These are phyloP conservation scores for Zygoascus sp. DNA, from an alignment of 1,139 yeast species.

Conservation along the genomic window DNA sequence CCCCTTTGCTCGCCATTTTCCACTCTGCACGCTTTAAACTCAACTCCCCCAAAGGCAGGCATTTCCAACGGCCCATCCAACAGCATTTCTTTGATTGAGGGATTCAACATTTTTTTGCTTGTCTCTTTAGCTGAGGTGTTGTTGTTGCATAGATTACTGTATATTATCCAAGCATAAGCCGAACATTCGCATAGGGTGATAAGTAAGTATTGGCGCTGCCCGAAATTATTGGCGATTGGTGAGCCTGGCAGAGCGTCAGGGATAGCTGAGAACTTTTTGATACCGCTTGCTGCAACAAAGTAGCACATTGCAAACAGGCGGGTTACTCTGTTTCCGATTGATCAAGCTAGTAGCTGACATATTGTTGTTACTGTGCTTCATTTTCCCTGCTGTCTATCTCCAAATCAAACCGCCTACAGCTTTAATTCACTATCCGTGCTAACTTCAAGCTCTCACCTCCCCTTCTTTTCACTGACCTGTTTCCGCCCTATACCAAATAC, in stretches of 20 bases:
- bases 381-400: no score
- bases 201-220: not conserved
- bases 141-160: not conserved
- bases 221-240: not conserved
- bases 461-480: no score
- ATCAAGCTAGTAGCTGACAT: no score
- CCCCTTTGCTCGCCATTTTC: conserved; percentile 1
- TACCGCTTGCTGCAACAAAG: no score
- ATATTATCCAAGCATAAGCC: not conserved
- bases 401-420: no score
- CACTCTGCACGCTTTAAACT: conserved; percentile 2
- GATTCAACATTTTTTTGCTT: not conserved
- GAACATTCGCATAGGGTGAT: not conserved
- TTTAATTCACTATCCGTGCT: not conserved
- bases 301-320: no score
- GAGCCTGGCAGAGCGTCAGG: not conserved
- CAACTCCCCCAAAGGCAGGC: not conserved
- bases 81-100: not conserved
- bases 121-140: not conserved
- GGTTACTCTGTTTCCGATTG: no score
- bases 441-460: no score
- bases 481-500: not conserved
- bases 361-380: no score
- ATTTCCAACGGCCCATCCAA: not conserved
- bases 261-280: no score